Evolutionary conservation across 2,329 filamentous ascomycete species (phyloP), one percentile per base, ranked within the genome.

Genomic region (Calonectria pseudoreteaudii): DNA sequence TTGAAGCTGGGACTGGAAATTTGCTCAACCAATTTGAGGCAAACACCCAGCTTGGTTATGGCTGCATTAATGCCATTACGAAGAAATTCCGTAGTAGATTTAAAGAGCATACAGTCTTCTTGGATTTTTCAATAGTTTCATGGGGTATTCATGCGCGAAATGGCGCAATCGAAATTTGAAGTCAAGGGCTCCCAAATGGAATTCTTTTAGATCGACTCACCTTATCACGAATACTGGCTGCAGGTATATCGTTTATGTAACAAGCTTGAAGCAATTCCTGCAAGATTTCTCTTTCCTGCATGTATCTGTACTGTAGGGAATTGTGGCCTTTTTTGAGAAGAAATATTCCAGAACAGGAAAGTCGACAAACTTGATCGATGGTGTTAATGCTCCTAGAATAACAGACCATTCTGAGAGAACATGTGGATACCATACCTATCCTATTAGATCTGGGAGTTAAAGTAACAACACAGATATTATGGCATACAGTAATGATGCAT

Each of bases 81-180:
- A 13, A 34, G 26, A 36, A 16, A 2, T 47, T 52, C 14, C 26
- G 14, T 30, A 23, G 18, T 10, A 20, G 20, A 47, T 5, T 13
- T 7, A 31, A 47, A 65, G 4, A 16, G 41, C 1, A 28, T 8
- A 13, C 18, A 18, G 3, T 4, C 30, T 65, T 70, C 28, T 53
- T n/a, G 6, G 3, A 11, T 3, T 70, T 65, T n/a, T 34, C 68
- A n/a, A 44, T 10, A 3, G 2, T 20, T 10, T 28, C 38, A 38
- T 70, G 68, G 68, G 28, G 16, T 3, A 26, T 56, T 52, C 58
- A 70, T 56, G 58, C 68, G 18, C 68, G n/a, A 14, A 18, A 65
- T 44, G 6, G 68, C 47, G 4, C 23, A 53, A 31, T 52, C 44
- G 2, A 23, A 23, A 18, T 70, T 70, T 26, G 26, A 44, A 10